Evolutionary conservation across 345 rosid species (phyloP), one percentile per base, ranked within the genome.

Genomic region (Mercurialis annua): DNA sequence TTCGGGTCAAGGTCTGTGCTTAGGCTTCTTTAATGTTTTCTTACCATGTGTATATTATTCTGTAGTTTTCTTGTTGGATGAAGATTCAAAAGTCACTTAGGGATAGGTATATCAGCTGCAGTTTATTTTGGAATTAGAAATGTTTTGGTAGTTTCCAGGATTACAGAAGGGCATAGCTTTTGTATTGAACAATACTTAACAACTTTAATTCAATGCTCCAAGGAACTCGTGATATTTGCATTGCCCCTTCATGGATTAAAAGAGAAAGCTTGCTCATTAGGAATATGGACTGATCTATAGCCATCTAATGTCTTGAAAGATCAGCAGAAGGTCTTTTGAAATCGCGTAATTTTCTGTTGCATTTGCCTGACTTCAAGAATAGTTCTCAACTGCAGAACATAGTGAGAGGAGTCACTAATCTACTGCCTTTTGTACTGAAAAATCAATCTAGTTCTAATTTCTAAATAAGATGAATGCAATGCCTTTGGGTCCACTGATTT

Each of bases 1-100:
- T 89, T 48, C 84, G 97, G 40, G 92, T 94, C 64, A 91, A 94
- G 95, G 99, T 91, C n/a, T n/a, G 71, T 61, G 71, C 16, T 27
- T 67, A 36, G 59, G 11, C 14, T 17, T 10, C 18, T 16, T 16
- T 12, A 3, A 21, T 26, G 24, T 14, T 4, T 12, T 9, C 27
- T 27, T 43, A 7, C 3, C 15, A 2, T 27, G 21, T 12, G 2
- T n/a, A n/a, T 18, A 2, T 48, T 17, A 10, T 21, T 46, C 23
- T 12, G 2, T 4, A 9, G 18, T 18, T 15, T 46, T 34, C 34
- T 54, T 42, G 17, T 38, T 12, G 53, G 36, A 44, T 59, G n/a
- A n/a, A n/a, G n/a, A n/a, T n/a, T 10, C 16, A 36, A 36, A 24
- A 0, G 10, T 16, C 46, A 11, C 16, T 44, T 16, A 9, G 33